phyloP scores from a whole-genome alignment of 2,329 filamentous ascomycete species.

The Cytospora leucostoma region DNA sequence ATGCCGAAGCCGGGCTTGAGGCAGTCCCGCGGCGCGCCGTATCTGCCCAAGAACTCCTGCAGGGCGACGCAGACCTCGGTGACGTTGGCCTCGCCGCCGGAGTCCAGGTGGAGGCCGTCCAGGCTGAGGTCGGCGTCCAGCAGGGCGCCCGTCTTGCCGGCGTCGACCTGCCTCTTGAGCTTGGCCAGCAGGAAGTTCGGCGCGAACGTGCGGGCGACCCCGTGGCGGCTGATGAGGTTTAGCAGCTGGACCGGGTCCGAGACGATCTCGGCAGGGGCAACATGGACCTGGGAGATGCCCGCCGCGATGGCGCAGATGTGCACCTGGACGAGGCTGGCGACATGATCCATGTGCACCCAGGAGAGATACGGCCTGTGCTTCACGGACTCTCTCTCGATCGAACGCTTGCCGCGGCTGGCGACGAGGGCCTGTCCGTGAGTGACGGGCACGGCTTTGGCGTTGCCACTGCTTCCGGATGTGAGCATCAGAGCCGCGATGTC shows the following conservation, averaged over 20 bases:
- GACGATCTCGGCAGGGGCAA: slow-evolving; percentile 44
- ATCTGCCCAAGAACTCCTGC: slow-evolving; percentile 34
- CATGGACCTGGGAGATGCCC: slow-evolving; percentile 48
- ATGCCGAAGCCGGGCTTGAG: slow-evolving; percentile 49
- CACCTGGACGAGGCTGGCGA: slow-evolving; percentile 52
- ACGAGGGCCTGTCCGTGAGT: slow-evolving; percentile 46
- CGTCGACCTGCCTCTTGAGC: slow-evolving; percentile 27
- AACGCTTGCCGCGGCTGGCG: slow-evolving; percentile 44
- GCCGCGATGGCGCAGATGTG: slow-evolving; percentile 51
- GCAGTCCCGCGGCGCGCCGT: slow-evolving; percentile 38
- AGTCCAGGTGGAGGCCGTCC: slow-evolving; percentile 31
- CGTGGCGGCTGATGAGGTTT: slow-evolving; percentile 42
- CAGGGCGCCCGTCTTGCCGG: slow-evolving; percentile 19
- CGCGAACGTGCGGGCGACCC: slow-evolving; percentile 47
- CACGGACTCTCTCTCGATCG: slow-evolving; percentile 31
- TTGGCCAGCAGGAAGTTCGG: slow-evolving; percentile 41
- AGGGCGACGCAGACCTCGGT: slow-evolving; percentile 37
- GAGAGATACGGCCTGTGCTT: slow-evolving; percentile 43
- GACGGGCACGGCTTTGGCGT: slow-evolving; percentile 51
- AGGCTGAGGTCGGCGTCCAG: slow-evolving; percentile 31
- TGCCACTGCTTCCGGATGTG: slow-evolving; percentile 55
- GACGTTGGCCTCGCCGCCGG: slow-evolving; percentile 50
- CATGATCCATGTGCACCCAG: slow-evolving; percentile 57
- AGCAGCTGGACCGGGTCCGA: slow-evolving; percentile 43
- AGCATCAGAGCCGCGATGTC: slow-evolving; percentile 44